Evolutionary conservation across 2,329 filamentous ascomycete species (phyloP), one percentile per base, ranked within the genome.

Genomic region (Balansia obtecta): DNA sequence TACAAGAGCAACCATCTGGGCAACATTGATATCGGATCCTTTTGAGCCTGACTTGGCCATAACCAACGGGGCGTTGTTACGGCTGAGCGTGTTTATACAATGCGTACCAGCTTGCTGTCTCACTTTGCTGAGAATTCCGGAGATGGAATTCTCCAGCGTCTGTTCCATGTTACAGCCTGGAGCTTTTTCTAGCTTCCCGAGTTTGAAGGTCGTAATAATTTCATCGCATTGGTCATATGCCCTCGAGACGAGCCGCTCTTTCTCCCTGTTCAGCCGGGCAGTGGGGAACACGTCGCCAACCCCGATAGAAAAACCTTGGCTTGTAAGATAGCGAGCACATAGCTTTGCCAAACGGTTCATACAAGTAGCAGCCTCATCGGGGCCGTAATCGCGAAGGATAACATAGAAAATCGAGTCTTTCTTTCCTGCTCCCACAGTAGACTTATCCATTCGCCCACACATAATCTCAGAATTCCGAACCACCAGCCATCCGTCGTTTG

Each of bases 1-100:
- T 63, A 98, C 93, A 52, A 90, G 83, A 51, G 93, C 91, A 64
- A 97, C 86, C 93, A 98, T 98, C 71, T 98, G 93, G 9, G 93
- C 93, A 34, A 98, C 93, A 74, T 98, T 98, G 73, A 98, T 94
- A 60, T 88, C 86, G 5, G 89, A 95, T 64, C 93, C 93, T 68
- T 98, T 98, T 49, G 91, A 97, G 46, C 93, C 93, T 12, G 88
- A 97, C 54, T 88, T 93, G 54, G 93, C 93, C 93, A 98, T 98
- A 70, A 95, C 85, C 55, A 97, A 75, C 6, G 93, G 90, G 0
- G 93, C 84, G 60, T 98, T 98, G 71, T 89, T 89, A 55, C 82
- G 85, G 70, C 88, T 96, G 37, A 98, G 74, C 48, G 91, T 88
- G 32, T 83, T 80, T 61, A 96, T 89, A 77, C 93, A 96, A 62